Evolutionary conservation across 2,329 filamentous ascomycete species (phyloP), one percentile per base, ranked within the genome.

Genomic region (Colletotrichum chlorophyti): DNA sequence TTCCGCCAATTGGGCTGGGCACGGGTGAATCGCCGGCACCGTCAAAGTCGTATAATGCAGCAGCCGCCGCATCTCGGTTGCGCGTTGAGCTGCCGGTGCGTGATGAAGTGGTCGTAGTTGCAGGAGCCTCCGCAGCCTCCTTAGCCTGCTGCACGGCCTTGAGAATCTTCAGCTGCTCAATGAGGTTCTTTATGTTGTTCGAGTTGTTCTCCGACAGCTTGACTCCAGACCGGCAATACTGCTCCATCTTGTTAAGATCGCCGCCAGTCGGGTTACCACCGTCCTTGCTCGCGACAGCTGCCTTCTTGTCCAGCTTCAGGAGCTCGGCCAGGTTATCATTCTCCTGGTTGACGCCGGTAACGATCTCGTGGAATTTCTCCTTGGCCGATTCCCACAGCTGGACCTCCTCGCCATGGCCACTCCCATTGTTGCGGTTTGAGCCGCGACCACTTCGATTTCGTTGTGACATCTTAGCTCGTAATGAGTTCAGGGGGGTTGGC

Each of bases 1-100:
- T 64, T 15, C 64, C 68, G 29, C 69, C 73, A 17, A 76, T 71
- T 9, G 76, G 75, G 59, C 77, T 79, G 4, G 78, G 77, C 5
- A 79, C 73, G 4, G 79, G 76, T 7, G 75, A 79, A 59, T 81
- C 77, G 15, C 74, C 76, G 24, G 72, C 72, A 4, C 70, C 75
- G 31, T 79, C 77, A 63, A 81, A 78, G 40, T 77, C 75, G 65
- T 79, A 79, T 5, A 79, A 63, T 0, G 75, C 76, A 12, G 73
- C 69, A 3, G 72, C 69, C 8, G 69, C 66, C 0, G 58, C 58
- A 19, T 59, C 58, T 32, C 46, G 50, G 31, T 62, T 58, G 10
- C 59, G 53, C 7, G 51, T 59, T 5, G 61, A 58, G 34, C 53
- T 58, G 37, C 61, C 61, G n/a, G 59, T 62, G 10, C 61, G 50